A percentile compares a stretch with the other conserved stretches of the same genome.
phyloP scores from a whole-genome alignment of 2,329 filamentous ascomycete genomes.

The Fusarium sp. region DNA sequence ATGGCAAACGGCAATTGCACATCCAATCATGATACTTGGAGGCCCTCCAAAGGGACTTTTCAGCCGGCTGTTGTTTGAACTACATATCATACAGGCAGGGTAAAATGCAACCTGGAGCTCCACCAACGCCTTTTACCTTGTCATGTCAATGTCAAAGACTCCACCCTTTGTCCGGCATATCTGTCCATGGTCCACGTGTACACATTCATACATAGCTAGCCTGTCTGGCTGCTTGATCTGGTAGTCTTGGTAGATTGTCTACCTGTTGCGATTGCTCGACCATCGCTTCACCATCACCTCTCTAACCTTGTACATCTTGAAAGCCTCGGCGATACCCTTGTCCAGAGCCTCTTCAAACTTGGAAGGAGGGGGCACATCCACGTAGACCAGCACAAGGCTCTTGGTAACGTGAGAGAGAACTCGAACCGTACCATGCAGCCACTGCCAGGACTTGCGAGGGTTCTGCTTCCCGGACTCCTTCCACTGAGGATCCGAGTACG shows the following conservation, averaged over 20 bases:
- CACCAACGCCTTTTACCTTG: slow-evolving; percentile 22
- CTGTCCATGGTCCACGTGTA: background rate
- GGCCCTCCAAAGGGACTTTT: background rate
- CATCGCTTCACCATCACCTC: slow-evolving; percentile 87
- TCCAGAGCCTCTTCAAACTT: slow-evolving; percentile 57
- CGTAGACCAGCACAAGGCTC: slow-evolving; percentile 88
- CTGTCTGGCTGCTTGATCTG: background rate
- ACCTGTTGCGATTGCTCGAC: slow-evolving; percentile 81
- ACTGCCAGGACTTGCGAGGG: slow-evolving; percentile 74
- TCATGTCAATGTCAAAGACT: background rate
- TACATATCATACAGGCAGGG: slow-evolving; percentile 11
- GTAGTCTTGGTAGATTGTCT: slow-evolving; percentile 5
- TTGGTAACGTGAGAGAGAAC: slow-evolving; percentile 93
- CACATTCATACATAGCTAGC: slow-evolving; percentile 21
- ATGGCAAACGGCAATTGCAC: background rate
- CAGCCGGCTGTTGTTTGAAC: background rate
- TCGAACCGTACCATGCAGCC: slow-evolving; percentile 89
- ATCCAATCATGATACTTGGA: slow-evolving; percentile 1
- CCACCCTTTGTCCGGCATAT: background rate
- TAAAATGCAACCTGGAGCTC: slow-evolving; percentile 7
- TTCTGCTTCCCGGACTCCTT: slow-evolving; percentile 63
- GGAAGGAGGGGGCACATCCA: slow-evolving; percentile 83
- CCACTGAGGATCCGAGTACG: slow-evolving; percentile 84
- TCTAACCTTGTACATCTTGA: slow-evolving; percentile 79
- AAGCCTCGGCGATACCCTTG: slow-evolving; percentile 69